Percentiles rank a stretch among this genome's conserved stretches.
Evolutionary conservation across 352 stramenopile species (phyloP).

Genomic region (Phytophthora citricola): DNA sequence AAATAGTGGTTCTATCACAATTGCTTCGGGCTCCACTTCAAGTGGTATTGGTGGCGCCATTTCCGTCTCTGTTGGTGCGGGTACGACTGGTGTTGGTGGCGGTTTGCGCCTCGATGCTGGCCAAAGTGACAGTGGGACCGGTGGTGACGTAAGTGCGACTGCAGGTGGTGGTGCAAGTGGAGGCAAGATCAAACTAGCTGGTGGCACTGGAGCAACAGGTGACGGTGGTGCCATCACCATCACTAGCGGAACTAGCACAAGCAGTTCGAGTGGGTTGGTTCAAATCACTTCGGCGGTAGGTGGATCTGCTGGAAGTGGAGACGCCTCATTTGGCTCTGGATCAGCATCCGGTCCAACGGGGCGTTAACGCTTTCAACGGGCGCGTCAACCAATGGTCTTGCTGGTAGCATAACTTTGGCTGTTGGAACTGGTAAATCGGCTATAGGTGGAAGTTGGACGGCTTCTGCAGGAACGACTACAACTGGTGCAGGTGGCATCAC

Average conservation of each 20-base stretch:
- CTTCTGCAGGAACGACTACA: constrained; percentile 29
- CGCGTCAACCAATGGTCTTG: constrained; percentile 33
- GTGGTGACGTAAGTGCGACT: constrained; percentile 31
- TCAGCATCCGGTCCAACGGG: constrained; percentile 41
- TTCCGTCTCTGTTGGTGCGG: constrained; percentile 43
- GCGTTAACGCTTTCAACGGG: constrained; percentile 51
- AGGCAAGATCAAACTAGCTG: constrained; percentile 40
- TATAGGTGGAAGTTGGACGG: constrained; percentile 33
- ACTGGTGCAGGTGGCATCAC: constrained; percentile 37
- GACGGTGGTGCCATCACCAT: constrained; percentile 52
- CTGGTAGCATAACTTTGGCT: constrained; percentile 42
- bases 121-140: constrained; percentile 36
- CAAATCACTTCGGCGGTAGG: constrained; percentile 29
- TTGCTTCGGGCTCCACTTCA: constrained; percentile 38
- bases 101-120: constrained; percentile 28
- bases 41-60: constrained; percentile 38
- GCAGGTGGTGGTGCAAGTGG: constrained; percentile 40
- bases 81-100: constrained; percentile 33
- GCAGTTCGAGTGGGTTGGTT: constrained; percentile 31
- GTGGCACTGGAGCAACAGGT: constrained; percentile 46
- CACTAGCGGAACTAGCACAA: constrained; percentile 43
- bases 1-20: constrained; percentile 42
- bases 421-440: constrained; percentile 36
- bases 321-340: constrained; percentile 31
- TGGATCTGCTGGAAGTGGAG: constrained; percentile 30